Base-by-base conservation (phyloP, 768 basidiomycete species). In the Tricholoma hemisulphureum region DNA sequence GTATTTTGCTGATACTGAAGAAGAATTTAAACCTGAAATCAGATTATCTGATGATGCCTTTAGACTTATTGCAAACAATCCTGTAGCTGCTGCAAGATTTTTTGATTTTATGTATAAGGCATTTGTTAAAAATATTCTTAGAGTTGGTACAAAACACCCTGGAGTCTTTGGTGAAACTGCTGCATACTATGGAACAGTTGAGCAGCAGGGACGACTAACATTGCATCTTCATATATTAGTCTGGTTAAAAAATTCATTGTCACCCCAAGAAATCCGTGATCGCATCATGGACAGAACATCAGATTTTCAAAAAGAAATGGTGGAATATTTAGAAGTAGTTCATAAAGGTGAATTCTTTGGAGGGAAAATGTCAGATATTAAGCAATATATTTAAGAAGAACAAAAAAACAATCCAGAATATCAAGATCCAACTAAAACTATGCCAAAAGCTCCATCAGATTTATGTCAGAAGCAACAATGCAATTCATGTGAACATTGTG, bases 131-230 rank as follows among this genome's bases (percentile, higher is more conserved):
- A 9, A 51, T 51, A 51, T 64, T 0, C 56, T 73, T 1, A 65
- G 50, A 67, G 16, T 20, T 29, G 50, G 50, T 13, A 29, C n/a
- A 14, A 13, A 29, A 5, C 28, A 51, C n/a, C 24, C 3, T 9
- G 50, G 50, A 31, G n/a, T 51, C 2, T 76, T 62, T 65, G 73
- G 75, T 13, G 48, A 66, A 0, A 63, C 67, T 2, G 34, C 56
- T 0, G 66, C 56, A 0, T 71, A 72, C 24, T 75, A 73, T 60
- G 71, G 71, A 6, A 71, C 69, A 0, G 71, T 73, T 0, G 70
- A 75, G 46, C 62, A 68, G 29, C 73, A 74, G 58, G 71, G 69
- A 2, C 49, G 68, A 2, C 49, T 69, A 0, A 72, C 67, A 0
- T 50, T 73, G 0, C 71, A 73, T 55, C 41, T 70, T 0, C 73